Base-by-base conservation (phyloP, 805 yeast genomes). In the Hemisphaericaspora nanyangensis region DNA sequence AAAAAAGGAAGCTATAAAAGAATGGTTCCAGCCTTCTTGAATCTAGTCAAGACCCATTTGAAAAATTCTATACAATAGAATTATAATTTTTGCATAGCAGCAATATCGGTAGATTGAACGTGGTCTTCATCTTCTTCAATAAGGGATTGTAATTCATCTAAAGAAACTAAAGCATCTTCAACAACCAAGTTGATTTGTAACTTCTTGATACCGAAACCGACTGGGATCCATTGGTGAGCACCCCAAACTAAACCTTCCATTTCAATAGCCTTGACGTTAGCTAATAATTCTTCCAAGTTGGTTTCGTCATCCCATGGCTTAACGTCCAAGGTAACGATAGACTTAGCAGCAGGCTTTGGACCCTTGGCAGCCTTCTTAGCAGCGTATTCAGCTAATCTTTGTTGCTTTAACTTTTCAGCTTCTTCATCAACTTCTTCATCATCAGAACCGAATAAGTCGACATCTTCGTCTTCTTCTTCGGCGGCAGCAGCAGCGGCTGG, bases 281-380 rank as follows among this genome's bases (percentile, higher is more conserved):
- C 90, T 56, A 87, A 70, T 74, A 93, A 65, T 70, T 82, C 83
- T 49, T 93, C 95, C 66, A 93, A 78, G 66, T 91, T 83, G 57
- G 99, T 93, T 80, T 93, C 98, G 64, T 93, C 99, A 73, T 93
- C 99, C 99, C 99, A 93, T 76, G 97, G 98, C 83, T 93, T 93
- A 59, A 93, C 95, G 60, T 93, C 99, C 60, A 93, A 65, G 62
- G 99, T 91, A 63, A 93, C 96, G 55, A 89, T 75, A 47, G 97
- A 87, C 80, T 93, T 93, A 65, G 99, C 97, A 72, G 96, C 96
- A 61, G 98, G 89, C 81, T 89, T 89, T 61, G 98, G 88, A 67
- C 95, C 95, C 77, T 85, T 85, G 56, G 91, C 82, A 55, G 96
- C 96, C 84, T 93, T 93, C 82, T 85, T 89, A 62, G 95, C 96